Evolutionary conservation across 1,284 basidiomycete species (phyloP).

Genomic region (Sporisorium graminicola): DNA sequence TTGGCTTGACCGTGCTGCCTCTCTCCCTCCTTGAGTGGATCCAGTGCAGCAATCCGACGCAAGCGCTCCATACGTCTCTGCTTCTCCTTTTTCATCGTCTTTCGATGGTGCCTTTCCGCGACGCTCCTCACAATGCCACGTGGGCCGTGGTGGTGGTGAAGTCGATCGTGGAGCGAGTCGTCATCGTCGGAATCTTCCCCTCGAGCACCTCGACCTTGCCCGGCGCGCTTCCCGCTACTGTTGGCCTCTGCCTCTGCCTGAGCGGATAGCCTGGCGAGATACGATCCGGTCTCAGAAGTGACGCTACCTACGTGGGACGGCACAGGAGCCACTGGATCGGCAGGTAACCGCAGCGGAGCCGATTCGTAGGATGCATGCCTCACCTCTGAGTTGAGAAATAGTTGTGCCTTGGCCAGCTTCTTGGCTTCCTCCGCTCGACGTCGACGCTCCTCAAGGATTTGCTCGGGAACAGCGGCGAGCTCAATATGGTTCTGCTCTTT

Average conservation of each 20-base stretch:
- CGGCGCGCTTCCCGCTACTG: conserved; percentile 3
- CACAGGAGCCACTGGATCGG: background rate
- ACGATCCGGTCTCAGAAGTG: conserved; percentile 29
- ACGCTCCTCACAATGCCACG: conserved; percentile 31
- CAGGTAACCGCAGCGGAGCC: background rate
- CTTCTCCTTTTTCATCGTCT: conserved; percentile 29
- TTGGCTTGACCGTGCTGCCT: conserved; percentile 30
- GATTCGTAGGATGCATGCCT: conserved; percentile 15
- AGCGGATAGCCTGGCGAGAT: conserved; percentile 27
- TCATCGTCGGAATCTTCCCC: conserved; percentile 19
- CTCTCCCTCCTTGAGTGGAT: conserved; percentile 38
- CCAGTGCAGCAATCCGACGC: conserved; percentile 41
- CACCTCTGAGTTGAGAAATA: conserved; percentile 37
- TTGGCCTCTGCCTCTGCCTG: conserved; percentile 26
- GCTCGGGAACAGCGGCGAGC: conserved; percentile 1
- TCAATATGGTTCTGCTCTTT: conserved; percentile 13
- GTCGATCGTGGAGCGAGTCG: conserved; percentile 7
- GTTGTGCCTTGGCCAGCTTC: conserved; percentile 34
- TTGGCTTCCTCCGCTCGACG: conserved; percentile 18
- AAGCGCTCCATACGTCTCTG: conserved; percentile 26
- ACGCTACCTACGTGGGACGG: conserved; percentile 22
- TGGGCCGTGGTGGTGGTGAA: background rate
- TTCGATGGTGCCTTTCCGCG: conserved; percentile 33
- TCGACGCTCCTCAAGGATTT: conserved; percentile 15
- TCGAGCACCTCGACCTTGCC: background rate